These are phyloP conservation scores for Kurtzmaniella quercitrusa DNA, from an alignment of 1,139 yeast species.

Conservation along the genomic window DNA sequence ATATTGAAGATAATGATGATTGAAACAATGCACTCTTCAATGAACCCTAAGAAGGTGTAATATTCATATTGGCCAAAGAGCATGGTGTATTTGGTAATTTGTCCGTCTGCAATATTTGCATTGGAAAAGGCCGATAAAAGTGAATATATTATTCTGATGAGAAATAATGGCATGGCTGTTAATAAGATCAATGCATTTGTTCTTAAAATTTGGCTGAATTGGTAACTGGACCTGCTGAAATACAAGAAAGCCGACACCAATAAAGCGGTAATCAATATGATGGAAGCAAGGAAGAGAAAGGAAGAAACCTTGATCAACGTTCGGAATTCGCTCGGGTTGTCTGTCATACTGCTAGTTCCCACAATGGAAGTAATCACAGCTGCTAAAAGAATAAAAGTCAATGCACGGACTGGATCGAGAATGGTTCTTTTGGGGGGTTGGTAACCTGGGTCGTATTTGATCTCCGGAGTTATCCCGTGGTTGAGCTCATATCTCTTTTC, in stretches of 20 bases:
- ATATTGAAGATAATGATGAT: slow-evolving; percentile 3
- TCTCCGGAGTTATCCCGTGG: slow-evolving; percentile 2
- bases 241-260: slow-evolving; percentile 3
- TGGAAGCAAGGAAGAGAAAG: slow-evolving; percentile 13
- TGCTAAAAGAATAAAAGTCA: slow-evolving; percentile 13
- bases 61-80: slow-evolving; percentile 18
- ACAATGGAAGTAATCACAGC: slow-evolving; percentile 14
- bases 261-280: slow-evolving; percentile 7
- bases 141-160: slow-evolving; percentile 14
- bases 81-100: slow-evolving; percentile 14
- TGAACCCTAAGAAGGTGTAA: slow-evolving; percentile 16
- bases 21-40: slow-evolving; percentile 8
- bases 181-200: slow-evolving; percentile 6
- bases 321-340: slow-evolving; percentile 1
- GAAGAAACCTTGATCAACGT: slow-evolving; percentile 11
- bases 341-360: slow-evolving; percentile 9
- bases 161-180: slow-evolving; percentile 9
- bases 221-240: slow-evolving; percentile 3
- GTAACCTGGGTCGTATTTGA: not conserved
- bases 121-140: slow-evolving; percentile 15
- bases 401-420: slow-evolving; percentile 12
- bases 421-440: slow-evolving; percentile 3
- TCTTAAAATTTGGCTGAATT: slow-evolving; percentile 2
- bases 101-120: slow-evolving; percentile 8
- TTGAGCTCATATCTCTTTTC: slow-evolving; percentile 4